A percentile compares a stretch with the other conserved stretches of the same genome.
These are phyloP conservation scores for Penicillium alfredii DNA, from an alignment of 495 filamentous ascomycete genomes.

Conservation along the genomic window DNA sequence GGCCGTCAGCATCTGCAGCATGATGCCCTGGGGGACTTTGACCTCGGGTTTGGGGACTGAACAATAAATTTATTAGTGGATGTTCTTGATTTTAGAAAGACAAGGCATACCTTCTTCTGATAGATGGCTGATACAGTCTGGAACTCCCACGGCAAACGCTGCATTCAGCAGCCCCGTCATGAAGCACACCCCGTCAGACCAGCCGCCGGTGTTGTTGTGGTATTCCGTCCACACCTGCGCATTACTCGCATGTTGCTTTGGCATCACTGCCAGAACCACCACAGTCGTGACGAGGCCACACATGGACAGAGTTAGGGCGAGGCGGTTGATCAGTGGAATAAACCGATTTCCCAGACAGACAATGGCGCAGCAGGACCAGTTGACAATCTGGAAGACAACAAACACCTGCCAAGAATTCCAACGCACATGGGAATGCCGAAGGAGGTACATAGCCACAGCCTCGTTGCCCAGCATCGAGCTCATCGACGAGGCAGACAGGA, in stretches of 20 bases:
- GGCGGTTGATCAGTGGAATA: constrained; percentile 56
- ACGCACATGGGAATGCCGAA: constrained; percentile 53
- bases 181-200: constrained; percentile 62
- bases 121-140: constrained; percentile 64
- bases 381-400: constrained; percentile 56
- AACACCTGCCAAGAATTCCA: constrained; percentile 70
- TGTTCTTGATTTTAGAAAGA: neutral
- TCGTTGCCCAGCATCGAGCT: constrained; percentile 60
- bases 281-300: constrained; percentile 59
- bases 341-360: constrained; percentile 63
- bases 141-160: constrained; percentile 70
- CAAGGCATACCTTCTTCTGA: constrained; percentile 53
- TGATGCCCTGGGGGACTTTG: constrained; percentile 41
- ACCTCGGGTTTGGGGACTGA: constrained; percentile 22
- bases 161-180: constrained; percentile 69
- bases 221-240: constrained; percentile 56
- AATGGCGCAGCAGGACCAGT: constrained; percentile 54
- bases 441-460: constrained; percentile 59
- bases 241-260: constrained; percentile 50
- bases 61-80: neutral
- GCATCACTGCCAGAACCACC: constrained; percentile 67
- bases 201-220: constrained; percentile 60
- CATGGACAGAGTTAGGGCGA: constrained; percentile 59
- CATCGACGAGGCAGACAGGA: constrained; percentile 61
- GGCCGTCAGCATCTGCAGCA: constrained; percentile 51